Conservation (phyloP, 2,329 filamentous ascomycete species). For the Epichloe hybrida region DNA sequence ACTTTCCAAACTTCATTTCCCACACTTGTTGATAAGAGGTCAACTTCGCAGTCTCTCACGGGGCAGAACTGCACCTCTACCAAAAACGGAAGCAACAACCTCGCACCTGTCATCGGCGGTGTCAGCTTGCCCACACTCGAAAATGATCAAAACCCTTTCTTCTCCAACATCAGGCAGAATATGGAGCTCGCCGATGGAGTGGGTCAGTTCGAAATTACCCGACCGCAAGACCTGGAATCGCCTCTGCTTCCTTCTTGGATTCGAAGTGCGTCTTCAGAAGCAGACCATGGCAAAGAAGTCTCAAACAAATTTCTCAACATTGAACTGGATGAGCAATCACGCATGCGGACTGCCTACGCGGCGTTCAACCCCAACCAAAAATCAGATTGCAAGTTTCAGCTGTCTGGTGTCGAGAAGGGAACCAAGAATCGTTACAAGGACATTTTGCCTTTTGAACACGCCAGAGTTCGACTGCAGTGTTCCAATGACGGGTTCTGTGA, state of each 20-base stretch:
- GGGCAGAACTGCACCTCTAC: conserved; percentile 11
- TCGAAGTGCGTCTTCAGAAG: conserved; percentile 47
- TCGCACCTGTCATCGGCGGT: conserved; percentile 71
- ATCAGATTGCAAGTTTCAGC: conserved; percentile 39
- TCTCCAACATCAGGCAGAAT: conserved; percentile 90
- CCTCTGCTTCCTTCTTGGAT: conserved; percentile 65
- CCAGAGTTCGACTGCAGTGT: conserved; percentile 65
- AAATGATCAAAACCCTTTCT: conserved; percentile 73
- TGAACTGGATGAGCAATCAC: conserved; percentile 71
- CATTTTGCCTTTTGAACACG: conserved; percentile 91
- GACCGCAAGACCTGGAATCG: conserved; percentile 32
- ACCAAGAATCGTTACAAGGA: conserved; percentile 96
- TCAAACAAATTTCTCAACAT: conserved; percentile 75
- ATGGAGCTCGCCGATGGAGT: conserved; percentile 91
- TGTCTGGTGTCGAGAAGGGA: conserved; percentile 90
- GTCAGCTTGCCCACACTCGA: conserved; percentile 63
- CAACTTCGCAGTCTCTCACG: conserved; percentile 17
- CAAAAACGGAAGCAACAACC: conserved; percentile 22
- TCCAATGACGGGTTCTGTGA: conserved; percentile 61
- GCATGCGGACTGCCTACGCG: conserved; percentile 72
- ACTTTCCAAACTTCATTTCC: conserved; percentile 58
- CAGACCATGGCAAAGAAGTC: conserved; percentile 65
- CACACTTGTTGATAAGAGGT: conserved; percentile 42
- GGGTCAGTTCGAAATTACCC: conserved; percentile 55
- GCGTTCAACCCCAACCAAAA: conserved; percentile 29